Conservation (phyloP, 768 basidiomycete species). For the Lentinula lateritia region DNA sequence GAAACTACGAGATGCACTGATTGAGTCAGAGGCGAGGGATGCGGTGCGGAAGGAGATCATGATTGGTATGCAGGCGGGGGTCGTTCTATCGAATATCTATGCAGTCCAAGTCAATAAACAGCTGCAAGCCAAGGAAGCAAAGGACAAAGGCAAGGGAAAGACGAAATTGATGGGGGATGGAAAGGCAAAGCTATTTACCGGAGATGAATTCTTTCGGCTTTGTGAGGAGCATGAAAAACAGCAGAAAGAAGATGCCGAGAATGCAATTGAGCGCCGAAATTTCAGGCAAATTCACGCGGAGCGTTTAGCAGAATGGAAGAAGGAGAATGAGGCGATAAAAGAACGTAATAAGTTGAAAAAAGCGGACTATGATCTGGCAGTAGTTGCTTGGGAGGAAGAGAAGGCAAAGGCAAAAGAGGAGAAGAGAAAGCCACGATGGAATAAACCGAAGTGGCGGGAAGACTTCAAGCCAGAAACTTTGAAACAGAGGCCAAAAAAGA, state of each 20-base stretch:
- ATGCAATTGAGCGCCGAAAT: not conserved
- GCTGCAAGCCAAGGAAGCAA: not conserved
- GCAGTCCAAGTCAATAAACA: not conserved
- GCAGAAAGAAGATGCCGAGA: not conserved
- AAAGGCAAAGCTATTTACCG: not conserved
- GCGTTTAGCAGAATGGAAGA: not conserved
- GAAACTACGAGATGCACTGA: not conserved
- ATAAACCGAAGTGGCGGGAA: not conserved
- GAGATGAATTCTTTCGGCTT: not conserved
- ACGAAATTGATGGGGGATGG: not conserved
- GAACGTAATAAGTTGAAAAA: not conserved
- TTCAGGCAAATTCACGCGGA: not conserved
- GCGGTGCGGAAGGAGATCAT: not conserved
- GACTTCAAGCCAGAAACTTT: not conserved
- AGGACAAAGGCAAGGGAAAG: not conserved
- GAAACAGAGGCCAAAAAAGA: not conserved
- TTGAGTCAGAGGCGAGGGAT: not conserved
- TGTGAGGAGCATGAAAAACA: not conserved
- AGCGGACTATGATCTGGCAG: not conserved
- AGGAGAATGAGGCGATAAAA: not conserved
- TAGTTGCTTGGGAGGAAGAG: not conserved
- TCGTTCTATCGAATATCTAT: not conserved
- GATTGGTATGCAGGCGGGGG: not conserved
- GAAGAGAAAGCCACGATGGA: not conserved
- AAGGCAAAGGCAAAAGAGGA: not conserved